Base-by-base conservation (phyloP, 805 yeast genomes). In the Kuraishia borneana region DNA sequence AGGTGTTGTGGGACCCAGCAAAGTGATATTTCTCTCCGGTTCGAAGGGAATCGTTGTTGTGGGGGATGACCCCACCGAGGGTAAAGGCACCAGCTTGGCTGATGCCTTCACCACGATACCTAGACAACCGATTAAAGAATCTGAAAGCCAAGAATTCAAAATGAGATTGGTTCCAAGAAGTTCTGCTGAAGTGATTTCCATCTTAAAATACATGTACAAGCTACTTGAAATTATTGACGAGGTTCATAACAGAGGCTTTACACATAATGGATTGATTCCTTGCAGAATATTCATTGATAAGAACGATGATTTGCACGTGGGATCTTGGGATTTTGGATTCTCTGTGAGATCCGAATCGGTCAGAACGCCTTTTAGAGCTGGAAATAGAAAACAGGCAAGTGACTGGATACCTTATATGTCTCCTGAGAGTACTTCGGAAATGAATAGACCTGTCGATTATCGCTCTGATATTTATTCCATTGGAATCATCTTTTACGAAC, bases 311-410 rank as follows among this genome's bases (percentile, higher is more conserved):
- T 54, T 68, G 4, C 58, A 47, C 28, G 45, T 68, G 8, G 53
- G 60, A 1, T 70, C 70, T 2, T 70, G 73, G 68, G 75, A 68
- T 41, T 69, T 65, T 37, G 45, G 61, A 26, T 69, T 68, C 38
- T 42, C 66, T 2, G 49, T 58, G 12, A 48, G 48, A 18, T 54
- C 56, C 1, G 76, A 70, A 37, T 63, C 60, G 36, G 52, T 66
- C 20, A 43, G 58, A 12, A 51, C 60, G 32, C 63, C 66, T 14
- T 68, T 57, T 39, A 45, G 74, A 19, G 54, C 60, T 21, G 46
- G 57, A n/a, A 63, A 66, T 39, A 49, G 60, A 38, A 44, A 51
- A 34, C 54, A 52, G 21, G 48, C 65, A 12, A 54, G 56, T 2
- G 61, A 58, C 20, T 53, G 61, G 38, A 45, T 68, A 16, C 70